These are phyloP conservation scores for Sinapis alba DNA, from an alignment of 441 rosid genomes.

Conservation along the genomic window DNA sequence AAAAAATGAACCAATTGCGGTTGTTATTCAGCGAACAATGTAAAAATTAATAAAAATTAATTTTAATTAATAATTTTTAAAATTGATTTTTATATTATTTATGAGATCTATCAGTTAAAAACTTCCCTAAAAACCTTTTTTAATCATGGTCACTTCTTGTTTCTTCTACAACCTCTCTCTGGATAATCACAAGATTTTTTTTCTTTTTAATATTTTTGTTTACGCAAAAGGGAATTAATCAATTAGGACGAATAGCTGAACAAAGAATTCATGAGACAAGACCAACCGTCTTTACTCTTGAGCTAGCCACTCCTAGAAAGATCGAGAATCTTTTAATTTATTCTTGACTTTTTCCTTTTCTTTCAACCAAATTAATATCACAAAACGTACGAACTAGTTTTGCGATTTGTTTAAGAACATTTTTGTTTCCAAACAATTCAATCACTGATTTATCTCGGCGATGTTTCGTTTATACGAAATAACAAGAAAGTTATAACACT, in stretches of 20 bases:
- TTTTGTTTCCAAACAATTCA: background rate
- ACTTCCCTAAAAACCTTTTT: too few species aligned
- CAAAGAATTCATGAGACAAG: background rate
- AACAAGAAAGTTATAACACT: background rate
- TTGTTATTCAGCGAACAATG: too few species aligned
- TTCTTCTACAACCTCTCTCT: background rate
- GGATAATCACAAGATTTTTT: background rate
- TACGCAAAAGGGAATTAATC: background rate
- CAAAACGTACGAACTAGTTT: background rate
- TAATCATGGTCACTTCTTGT: too few species aligned
- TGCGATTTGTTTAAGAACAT: background rate
- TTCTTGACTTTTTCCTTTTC: background rate
- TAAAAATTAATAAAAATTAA: too few species aligned
- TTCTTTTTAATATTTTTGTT: too few species aligned
- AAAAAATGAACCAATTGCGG: too few species aligned
- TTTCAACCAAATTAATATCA: background rate
- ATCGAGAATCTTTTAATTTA: background rate
- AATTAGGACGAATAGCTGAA: background rate
- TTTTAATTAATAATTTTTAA: too few species aligned
- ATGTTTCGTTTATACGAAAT: background rate
- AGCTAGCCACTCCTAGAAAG: conserved; percentile 13
- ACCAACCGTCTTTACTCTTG: conserved; percentile 2
- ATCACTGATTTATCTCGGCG: background rate
- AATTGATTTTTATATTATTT: too few species aligned
- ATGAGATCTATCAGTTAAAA: too few species aligned